Evolutionary conservation across 108 stramenopile genomes (phyloP).

Genomic region (Cyclotella sp.): DNA sequence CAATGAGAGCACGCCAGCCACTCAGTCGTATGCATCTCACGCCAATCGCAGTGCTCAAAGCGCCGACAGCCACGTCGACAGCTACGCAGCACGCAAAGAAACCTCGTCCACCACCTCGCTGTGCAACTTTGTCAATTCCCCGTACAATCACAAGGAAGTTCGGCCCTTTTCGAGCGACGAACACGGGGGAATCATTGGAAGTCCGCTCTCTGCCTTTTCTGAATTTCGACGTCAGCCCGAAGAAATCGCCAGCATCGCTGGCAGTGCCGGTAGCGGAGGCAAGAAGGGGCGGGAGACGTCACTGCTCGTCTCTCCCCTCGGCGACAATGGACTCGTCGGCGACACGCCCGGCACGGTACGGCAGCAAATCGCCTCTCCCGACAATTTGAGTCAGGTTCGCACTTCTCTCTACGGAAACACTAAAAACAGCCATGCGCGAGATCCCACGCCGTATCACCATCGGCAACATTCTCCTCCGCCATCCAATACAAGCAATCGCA

Average conservation of each 20-base stretch:
- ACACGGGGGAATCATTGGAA: slow-evolving; percentile 16
- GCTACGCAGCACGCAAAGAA: slow-evolving; percentile 1
- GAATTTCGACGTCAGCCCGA: neutral
- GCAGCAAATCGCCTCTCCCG: neutral
- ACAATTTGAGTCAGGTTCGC: neutral
- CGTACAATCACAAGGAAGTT: neutral
- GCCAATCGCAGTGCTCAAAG: no score
- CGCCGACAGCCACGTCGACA: no score
- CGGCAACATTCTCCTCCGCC: neutral
- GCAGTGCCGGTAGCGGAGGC: neutral
- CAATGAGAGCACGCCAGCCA: neutral
- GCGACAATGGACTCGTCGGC: neutral
- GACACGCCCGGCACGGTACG: slow-evolving; percentile 12
- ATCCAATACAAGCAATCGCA: neutral
- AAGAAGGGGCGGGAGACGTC: slow-evolving; percentile 29
- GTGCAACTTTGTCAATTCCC: neutral
- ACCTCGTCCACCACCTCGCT: neutral
- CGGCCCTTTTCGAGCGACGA: slow-evolving; percentile 8
- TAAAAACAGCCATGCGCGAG: slow-evolving; percentile 8
- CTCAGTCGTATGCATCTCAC: neutral
- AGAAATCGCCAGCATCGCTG: neutral
- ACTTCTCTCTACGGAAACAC: neutral
- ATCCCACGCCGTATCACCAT: slow-evolving; percentile 46
- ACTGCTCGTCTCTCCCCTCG: slow-evolving; percentile 21
- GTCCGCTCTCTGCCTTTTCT: slow-evolving; percentile 15